Base-by-base conservation (phyloP, 257 asterid species). In the Gynochthodes officinalis region DNA sequence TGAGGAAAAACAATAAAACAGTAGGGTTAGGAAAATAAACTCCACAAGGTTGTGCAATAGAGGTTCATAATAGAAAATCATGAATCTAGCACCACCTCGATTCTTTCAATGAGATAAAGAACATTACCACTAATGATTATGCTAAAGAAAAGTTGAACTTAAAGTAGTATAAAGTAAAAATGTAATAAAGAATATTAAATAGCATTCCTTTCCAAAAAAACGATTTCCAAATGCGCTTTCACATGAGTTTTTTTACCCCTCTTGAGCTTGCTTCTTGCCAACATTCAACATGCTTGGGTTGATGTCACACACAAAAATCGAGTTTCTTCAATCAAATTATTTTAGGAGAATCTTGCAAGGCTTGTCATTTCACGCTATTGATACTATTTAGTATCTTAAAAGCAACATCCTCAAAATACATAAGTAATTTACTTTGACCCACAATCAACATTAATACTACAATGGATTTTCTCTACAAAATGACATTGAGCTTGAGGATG, bases 381-480 rank as follows among this genome's bases (percentile, higher is more conserved):
- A 94, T 83, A 66, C 72, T 82, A 48, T 89, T 96, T 57, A 85
- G 83, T 80, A 94, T 84, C 90, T 95, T 88, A 88, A 88, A 91
- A 77, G 99, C 97, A 79, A 89, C 96, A 83, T 94, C 99, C 81
- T 97, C 99, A 83, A 81, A 85, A 76, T 79, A 63, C 75, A 83
- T 74, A 77, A 77, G 55, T 48, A 74, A 42, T 64, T 78, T 67
- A 75, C 53, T 50, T 69, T 66, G 48, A 13, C 48, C 10, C 48
- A 59, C 40, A 67, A 68, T 77, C 64, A 64, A 64, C 76, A 49
- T 49, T 58, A 15, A 69, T 63, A 70, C 55, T 67, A 23, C 64
- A 64, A 64, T 43, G 69, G 55, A 70, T 39, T 57, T 64, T 49
- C 13, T 25, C 37, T 30, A 35, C 23, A 7, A 10, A 21, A 15